phyloP scores from a whole-genome alignment of 1,284 basidiomycete species.

The Puccinia triticina region DNA sequence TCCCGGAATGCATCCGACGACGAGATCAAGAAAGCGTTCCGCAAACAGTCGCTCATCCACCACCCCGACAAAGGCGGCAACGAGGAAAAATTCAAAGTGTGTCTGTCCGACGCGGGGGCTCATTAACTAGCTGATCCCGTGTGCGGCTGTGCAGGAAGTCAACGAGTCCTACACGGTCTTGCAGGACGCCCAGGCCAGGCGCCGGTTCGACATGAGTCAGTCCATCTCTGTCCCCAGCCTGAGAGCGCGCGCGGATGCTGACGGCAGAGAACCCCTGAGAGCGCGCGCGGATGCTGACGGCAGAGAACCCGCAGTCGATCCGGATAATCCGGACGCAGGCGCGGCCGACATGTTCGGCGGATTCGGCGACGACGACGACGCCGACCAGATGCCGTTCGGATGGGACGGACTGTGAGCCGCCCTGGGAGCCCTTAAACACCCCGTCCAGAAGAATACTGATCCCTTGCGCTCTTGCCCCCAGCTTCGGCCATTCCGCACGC shows the following conservation, averaged over 20 bases:
- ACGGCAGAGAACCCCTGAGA: too few relatives aligned
- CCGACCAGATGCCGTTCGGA: slow-evolving; percentile 1
- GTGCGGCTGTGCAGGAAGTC: slow-evolving; percentile 15
- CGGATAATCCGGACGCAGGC: slow-evolving; percentile 15
- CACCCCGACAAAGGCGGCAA: slow-evolving; percentile 61
- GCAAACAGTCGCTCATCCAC: slow-evolving; percentile 58
- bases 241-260: too few relatives aligned
- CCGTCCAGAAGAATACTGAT: too few relatives aligned
- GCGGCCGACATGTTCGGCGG: not conserved
- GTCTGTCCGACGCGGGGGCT: not conserved
- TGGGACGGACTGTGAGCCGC: slow-evolving; percentile 25
- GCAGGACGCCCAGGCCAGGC: slow-evolving; percentile 17
- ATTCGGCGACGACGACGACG: not conserved
- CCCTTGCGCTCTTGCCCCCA: not conserved
- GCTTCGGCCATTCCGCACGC: not conserved
- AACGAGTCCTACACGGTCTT: slow-evolving; percentile 44
- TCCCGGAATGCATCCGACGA: slow-evolving; percentile 57
- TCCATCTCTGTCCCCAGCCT: not conserved
- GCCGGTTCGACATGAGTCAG: slow-evolving; percentile 30
- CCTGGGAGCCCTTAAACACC: too few relatives aligned
- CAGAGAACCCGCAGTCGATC: slow-evolving; percentile 24
- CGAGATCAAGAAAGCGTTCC: slow-evolving; percentile 59
- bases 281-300: too few relatives aligned
- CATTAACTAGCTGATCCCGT: not conserved
- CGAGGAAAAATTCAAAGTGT: slow-evolving; percentile 53